Conservation (phyloP, 306 rosid species). For the Quercus agrifolia region DNA sequence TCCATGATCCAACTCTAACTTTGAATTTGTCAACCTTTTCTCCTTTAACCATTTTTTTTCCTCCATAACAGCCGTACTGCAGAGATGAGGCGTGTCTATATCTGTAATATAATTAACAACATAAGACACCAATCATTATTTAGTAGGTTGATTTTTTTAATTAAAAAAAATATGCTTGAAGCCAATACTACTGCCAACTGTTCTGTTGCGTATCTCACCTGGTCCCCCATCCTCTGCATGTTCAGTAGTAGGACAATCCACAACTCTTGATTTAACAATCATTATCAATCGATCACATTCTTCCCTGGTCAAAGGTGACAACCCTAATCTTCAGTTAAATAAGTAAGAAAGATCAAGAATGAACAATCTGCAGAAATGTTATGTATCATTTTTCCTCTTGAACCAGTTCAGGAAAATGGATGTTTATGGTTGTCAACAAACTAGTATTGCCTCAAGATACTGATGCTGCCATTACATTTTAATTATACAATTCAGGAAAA, state of each 20-base stretch:
- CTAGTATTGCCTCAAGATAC: background rate
- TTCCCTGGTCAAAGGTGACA: conserved; percentile 67
- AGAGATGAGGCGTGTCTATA: conserved; percentile 46
- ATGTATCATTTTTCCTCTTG: background rate
- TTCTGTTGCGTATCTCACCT: conserved; percentile 37
- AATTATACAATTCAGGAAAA: background rate
- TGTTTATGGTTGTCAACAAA: background rate
- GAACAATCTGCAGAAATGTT: conserved; percentile 10
- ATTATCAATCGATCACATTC: conserved; percentile 66
- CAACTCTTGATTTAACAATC: conserved; percentile 76
- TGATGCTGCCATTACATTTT: background rate
- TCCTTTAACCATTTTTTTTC: conserved; percentile 83
- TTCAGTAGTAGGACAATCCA: conserved; percentile 42
- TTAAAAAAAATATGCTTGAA: background rate
- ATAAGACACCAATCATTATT: background rate
- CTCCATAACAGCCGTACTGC: conserved; percentile 73
- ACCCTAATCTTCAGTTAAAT: conserved; percentile 10
- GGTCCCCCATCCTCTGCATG: conserved; percentile 39
- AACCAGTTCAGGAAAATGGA: background rate
- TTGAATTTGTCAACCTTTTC: conserved; percentile 61
- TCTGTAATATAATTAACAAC: conserved; percentile 32
- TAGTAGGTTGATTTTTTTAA: background rate
- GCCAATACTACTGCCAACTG: conserved; percentile 38
- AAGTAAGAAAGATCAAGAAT: conserved; percentile 12
- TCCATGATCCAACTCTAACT: conserved; percentile 49